phyloP scores from a whole-genome alignment of 495 filamentous ascomycete genomes.

The Penicillium paradoxum region DNA sequence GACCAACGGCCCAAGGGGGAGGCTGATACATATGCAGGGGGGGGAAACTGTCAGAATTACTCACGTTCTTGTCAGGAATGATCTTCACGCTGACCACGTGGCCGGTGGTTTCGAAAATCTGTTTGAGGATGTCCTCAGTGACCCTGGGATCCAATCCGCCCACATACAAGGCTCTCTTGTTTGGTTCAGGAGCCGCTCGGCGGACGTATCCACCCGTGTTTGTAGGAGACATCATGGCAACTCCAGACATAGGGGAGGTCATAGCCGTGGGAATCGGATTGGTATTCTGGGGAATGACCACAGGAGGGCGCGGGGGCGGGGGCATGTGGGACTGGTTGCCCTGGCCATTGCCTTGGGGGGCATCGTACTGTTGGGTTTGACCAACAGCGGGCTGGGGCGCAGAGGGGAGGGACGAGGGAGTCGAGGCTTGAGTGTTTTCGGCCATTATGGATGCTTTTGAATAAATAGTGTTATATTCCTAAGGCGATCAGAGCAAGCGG shows the following conservation, averaged over 20 bases:
- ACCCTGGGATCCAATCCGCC: conserved; percentile 92
- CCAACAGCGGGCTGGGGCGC: conserved; percentile 62
- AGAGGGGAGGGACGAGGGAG: conserved; percentile 54
- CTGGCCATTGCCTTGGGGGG: conserved; percentile 58
- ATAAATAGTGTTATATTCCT: conserved; percentile 9
- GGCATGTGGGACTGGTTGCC: conserved; percentile 74
- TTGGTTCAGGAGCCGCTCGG: conserved; percentile 93
- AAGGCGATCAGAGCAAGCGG: conserved; percentile 17
- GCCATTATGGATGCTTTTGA: conserved; percentile 51
- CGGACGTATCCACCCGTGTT: conserved; percentile 77
- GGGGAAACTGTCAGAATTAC: conserved; percentile 29
- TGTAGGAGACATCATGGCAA: conserved; percentile 74
- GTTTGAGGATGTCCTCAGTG: conserved; percentile 92
- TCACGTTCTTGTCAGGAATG: conserved; percentile 97
- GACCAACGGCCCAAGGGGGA: conserved; percentile 1
- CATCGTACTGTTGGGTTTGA: conserved; percentile 66
- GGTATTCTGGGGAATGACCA: conserved; percentile 92
- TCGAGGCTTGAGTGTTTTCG: conserved; percentile 55
- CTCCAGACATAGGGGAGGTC: conserved; percentile 71
- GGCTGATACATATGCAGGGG: conserved; percentile 5
- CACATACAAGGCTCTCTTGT: conserved; percentile 96
- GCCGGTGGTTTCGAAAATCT: conserved; percentile 98
- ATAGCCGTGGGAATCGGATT: conserved; percentile 94
- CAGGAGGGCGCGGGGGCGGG: conserved; percentile 80
- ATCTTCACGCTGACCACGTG: conserved; percentile 99